Conservation (phyloP, 768 basidiomycete species). For the Hortiboletus campestris region DNA sequence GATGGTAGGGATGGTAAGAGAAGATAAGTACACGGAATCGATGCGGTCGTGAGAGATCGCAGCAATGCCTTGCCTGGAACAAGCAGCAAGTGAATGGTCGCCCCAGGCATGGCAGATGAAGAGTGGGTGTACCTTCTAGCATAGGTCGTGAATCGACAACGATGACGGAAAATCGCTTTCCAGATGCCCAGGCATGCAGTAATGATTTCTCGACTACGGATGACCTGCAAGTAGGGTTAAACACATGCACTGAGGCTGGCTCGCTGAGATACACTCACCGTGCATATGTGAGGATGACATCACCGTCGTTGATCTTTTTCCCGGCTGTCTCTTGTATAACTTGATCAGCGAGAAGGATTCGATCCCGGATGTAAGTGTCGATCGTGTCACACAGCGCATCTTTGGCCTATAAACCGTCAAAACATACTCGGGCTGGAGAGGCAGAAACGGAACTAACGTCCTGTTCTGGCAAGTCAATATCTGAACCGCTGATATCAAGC, state of each 20-base stretch:
- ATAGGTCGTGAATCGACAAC: slow-evolving; percentile 95
- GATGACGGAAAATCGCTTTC: slow-evolving; percentile 83
- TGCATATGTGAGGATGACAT: slow-evolving; percentile 91
- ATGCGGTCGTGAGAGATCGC: slow-evolving; percentile 59
- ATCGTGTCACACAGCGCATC: slow-evolving; percentile 79
- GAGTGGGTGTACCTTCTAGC: slow-evolving; percentile 66
- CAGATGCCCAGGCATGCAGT: slow-evolving; percentile 68
- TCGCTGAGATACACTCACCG: slow-evolving; percentile 47
- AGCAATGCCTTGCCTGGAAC: slow-evolving; percentile 74
- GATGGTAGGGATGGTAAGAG: slow-evolving; percentile 85
- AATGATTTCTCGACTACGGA: slow-evolving; percentile 92
- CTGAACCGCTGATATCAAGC: slow-evolving; percentile 88
- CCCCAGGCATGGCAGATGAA: not conserved
- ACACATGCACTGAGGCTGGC: not conserved
- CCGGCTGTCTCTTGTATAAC: slow-evolving; percentile 88
- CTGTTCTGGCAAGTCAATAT: slow-evolving; percentile 92
- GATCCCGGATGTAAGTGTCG: slow-evolving; percentile 90
- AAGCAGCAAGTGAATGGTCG: not conserved
- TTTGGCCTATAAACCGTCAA: slow-evolving; percentile 65
- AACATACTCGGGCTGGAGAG: not conserved
- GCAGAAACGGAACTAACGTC: slow-evolving; percentile 55
- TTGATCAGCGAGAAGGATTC: slow-evolving; percentile 89
- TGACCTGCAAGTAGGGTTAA: slow-evolving; percentile 52
- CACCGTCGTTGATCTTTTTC: slow-evolving; percentile 92
- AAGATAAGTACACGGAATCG: slow-evolving; percentile 85